These are phyloP conservation scores for Colletotrichum melonis DNA, from an alignment of 2,329 filamentous ascomycete genomes.

Conservation along the genomic window DNA sequence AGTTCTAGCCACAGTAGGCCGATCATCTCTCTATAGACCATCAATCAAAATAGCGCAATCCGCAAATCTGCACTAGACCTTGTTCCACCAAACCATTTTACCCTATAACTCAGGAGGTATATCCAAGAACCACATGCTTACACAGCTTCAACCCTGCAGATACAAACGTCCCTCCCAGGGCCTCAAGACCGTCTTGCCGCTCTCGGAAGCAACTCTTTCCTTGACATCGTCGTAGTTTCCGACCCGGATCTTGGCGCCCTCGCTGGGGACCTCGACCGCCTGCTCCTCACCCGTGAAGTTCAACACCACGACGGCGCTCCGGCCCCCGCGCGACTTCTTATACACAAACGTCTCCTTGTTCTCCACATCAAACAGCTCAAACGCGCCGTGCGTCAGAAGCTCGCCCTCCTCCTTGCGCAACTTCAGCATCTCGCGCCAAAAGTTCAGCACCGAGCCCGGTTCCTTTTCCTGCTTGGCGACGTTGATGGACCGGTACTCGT, in stretches of 20 bases:
- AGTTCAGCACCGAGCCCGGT: conserved; percentile 63
- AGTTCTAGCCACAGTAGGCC: not conserved
- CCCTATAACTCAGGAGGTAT: not conserved
- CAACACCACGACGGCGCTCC: conserved; percentile 46
- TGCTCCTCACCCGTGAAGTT: conserved; percentile 53
- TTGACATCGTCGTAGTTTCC: conserved; percentile 46
- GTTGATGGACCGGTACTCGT: conserved; percentile 66
- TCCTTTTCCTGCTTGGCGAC: conserved; percentile 60
- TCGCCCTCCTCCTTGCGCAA: conserved; percentile 67
- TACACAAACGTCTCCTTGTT: conserved; percentile 58
- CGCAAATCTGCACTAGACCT: not conserved
- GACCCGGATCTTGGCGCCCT: conserved; percentile 39
- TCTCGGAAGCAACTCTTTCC: conserved; percentile 16
- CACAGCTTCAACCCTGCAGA: conserved; percentile 32
- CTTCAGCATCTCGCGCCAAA: conserved; percentile 68
- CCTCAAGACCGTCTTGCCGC: conserved; percentile 38
- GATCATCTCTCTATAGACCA: not conserved
- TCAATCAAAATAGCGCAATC: not conserved
- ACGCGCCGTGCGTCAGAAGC: conserved; percentile 71
- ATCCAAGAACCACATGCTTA: not conserved
- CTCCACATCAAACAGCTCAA: conserved; percentile 61
- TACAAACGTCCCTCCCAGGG: conserved; percentile 51
- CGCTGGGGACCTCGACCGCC: conserved; percentile 36
- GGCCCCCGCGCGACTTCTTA: conserved; percentile 48
- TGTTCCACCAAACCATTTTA: not conserved